These are phyloP conservation scores for Rostrohypoxylon terebratum DNA, from an alignment of 495 filamentous ascomycete species.

Conservation along the genomic window DNA sequence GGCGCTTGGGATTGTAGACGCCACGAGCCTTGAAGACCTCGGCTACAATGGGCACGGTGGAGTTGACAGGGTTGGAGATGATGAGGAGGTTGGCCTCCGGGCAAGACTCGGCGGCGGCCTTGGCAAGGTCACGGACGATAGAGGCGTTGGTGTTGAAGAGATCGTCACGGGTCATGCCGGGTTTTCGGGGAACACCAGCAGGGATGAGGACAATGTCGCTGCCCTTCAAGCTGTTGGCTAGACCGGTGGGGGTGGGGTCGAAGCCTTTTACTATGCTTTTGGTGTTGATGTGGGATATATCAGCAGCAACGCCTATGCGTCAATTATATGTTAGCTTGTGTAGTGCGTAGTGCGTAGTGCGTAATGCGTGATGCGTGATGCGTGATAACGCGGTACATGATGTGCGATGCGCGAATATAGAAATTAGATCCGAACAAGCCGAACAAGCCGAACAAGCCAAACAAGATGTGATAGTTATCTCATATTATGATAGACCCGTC, in stretches of 20 bases:
- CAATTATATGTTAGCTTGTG: constrained; percentile 30
- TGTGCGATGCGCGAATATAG: not conserved
- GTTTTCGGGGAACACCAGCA: constrained; percentile 98
- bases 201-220: constrained; percentile 96
- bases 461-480: too few species aligned
- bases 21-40: constrained; percentile 94
- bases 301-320: constrained; percentile 89
- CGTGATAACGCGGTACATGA: too few species aligned
- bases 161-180: constrained; percentile 99
- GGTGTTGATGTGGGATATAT: constrained; percentile 98
- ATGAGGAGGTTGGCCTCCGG: constrained; percentile 96
- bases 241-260: constrained; percentile 77
- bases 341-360: too few species aligned
- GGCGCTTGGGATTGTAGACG: constrained; percentile 97
- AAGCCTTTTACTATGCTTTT: constrained; percentile 95
- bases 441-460: too few species aligned
- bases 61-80: constrained; percentile 99
- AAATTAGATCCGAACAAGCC: too few species aligned
- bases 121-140: constrained; percentile 98
- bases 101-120: constrained; percentile 87
- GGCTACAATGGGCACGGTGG: constrained; percentile 95
- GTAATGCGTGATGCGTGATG: too few species aligned
- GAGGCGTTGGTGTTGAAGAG: constrained; percentile 99
- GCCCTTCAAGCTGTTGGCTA: constrained; percentile 81
- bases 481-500: too few species aligned